Evolutionary conservation across 78 protist species (phyloP).

Genomic region (Dictyostelium capitatum): DNA sequence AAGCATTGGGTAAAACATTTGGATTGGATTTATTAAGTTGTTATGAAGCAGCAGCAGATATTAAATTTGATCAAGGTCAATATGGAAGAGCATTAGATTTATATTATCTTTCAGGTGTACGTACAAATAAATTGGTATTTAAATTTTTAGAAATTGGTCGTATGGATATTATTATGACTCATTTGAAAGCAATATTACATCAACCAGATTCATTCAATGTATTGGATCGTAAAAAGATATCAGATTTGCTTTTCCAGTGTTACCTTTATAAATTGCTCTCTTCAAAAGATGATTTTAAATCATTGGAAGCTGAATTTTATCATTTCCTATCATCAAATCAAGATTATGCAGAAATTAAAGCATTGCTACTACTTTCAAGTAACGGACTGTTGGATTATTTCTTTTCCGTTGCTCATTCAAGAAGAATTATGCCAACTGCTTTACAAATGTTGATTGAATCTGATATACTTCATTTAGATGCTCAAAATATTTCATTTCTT

Average conservation of each 20-base stretch:
- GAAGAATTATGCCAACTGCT: conserved; percentile 54
- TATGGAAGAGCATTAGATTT: conserved; percentile 85
- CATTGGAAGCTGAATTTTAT: conserved; percentile 67
- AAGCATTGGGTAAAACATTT: conserved; percentile 83
- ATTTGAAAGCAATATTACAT: conserved; percentile 67
- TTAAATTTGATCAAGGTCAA: conserved; percentile 69
- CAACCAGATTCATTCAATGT: conserved; percentile 76
- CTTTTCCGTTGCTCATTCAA: conserved; percentile 78
- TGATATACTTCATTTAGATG: conserved; percentile 64
- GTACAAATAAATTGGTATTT: conserved; percentile 71
- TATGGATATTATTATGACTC: conserved; percentile 86
- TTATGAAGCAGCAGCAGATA: conserved; percentile 84
- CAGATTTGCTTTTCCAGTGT: conserved; percentile 78
- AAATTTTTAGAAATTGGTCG: conserved; percentile 84
- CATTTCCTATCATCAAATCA: conserved; percentile 61
- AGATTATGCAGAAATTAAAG: conserved; percentile 54
- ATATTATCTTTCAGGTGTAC: conserved; percentile 77
- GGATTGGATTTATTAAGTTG: conserved; percentile 78
- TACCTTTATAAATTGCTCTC: conserved; percentile 53
- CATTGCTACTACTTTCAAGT: conserved; percentile 1
- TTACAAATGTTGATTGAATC: conserved; percentile 20
- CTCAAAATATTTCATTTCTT: conserved; percentile 59
- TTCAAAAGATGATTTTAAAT: conserved; percentile 51
- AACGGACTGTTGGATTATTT: conserved; percentile 76
- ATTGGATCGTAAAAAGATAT: conserved; percentile 49